Conservation (phyloP, 495 filamentous ascomycete species). For the Ramalina intermedia region DNA sequence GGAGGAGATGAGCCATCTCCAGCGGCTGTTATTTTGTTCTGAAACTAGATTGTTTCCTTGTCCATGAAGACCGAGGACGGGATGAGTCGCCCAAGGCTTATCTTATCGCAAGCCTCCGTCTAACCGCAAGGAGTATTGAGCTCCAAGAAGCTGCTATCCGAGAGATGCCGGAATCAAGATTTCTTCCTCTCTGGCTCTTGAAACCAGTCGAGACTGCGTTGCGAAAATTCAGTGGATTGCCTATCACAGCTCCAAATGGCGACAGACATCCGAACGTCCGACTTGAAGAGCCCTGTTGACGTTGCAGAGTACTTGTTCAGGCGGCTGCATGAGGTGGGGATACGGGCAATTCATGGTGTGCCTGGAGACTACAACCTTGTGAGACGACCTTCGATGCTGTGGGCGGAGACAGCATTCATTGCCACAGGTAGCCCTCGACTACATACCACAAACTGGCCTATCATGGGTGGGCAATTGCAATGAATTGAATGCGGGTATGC, state of each 20-base stretch:
- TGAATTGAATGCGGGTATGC: slow-evolving; percentile 50
- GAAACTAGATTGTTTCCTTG: too few species aligned
- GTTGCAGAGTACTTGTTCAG: slow-evolving; percentile 49
- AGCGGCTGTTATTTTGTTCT: not conserved
- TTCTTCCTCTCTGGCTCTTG: too few species aligned
- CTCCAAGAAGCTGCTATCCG: too few species aligned
- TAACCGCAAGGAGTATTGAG: not conserved
- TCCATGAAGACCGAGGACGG: too few species aligned
- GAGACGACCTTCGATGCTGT: not conserved
- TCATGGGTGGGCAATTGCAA: slow-evolving; percentile 57
- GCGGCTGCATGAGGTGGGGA: slow-evolving; percentile 45
- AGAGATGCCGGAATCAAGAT: too few species aligned
- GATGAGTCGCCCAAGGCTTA: not conserved
- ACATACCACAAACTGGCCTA: slow-evolving; percentile 41
- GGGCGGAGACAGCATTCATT: slow-evolving; percentile 2
- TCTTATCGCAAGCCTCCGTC: not conserved
- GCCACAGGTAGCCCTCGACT: slow-evolving; percentile 41
- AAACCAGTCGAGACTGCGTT: too few species aligned
- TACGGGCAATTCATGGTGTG: slow-evolving; percentile 46
- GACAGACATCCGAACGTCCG: slow-evolving; percentile 37
- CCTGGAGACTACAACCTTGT: slow-evolving; percentile 40
- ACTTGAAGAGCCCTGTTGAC: slow-evolving; percentile 40
- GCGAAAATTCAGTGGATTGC: too few species aligned
- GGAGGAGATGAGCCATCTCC: slow-evolving; percentile 67
- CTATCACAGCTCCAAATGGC: slow-evolving; percentile 19